Base-by-base conservation (phyloP, 176 grass and related monocot species). In the Bothriochloa decipiens region DNA sequence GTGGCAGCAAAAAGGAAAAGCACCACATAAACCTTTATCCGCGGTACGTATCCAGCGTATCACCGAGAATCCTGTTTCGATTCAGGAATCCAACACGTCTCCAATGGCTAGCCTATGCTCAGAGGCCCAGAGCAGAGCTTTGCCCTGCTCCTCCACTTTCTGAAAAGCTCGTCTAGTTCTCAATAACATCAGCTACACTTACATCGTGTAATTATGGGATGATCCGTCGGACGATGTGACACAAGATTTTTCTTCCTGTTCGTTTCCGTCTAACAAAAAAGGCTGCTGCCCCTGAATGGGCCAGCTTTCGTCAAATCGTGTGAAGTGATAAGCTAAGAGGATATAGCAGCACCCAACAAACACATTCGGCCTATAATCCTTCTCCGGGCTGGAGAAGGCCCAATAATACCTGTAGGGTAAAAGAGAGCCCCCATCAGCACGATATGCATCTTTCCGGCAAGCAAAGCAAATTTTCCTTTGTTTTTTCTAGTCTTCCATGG, bases 1-100 rank as follows among this genome's bases (percentile, higher is more conserved):
- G 37, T 82, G 85, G 46, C 47, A 47, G 10, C 8, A 61, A 76
- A 76, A 87, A 18, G 26, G 26, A n/a, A 45, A 76, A 76, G 85
- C 70, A 87, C 61, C 18, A 75, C 36, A 41, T 33, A 12, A n/a
- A 18, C 47, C 58, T n/a, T 81, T 68, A 81, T 81, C 85, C 17
- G 46, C 65, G 8, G 27, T 32, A 46, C 13, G 10, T 4, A 37
- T 27, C 55, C 68, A 53, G 37, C 61, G 2, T 37, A 81, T 23
- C 68, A 53, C 58, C 11, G 13, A 81, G 40, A 74, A 75, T 65
- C 61, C 36, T 60, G 35, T 58, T 75, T 33, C 32, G n/a, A 47
- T 68, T 57, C 36, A 69, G 33, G 36, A 68, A 67, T 13, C 25
- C 17, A 33, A 69, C 70, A 76, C 36, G 36, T 74, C 17, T 76